A percentile compares a stretch with the other conserved stretches of the same genome.
Evolutionary conservation across 768 basidiomycete species (phyloP).

Genomic region (Leccinum boreale): DNA sequence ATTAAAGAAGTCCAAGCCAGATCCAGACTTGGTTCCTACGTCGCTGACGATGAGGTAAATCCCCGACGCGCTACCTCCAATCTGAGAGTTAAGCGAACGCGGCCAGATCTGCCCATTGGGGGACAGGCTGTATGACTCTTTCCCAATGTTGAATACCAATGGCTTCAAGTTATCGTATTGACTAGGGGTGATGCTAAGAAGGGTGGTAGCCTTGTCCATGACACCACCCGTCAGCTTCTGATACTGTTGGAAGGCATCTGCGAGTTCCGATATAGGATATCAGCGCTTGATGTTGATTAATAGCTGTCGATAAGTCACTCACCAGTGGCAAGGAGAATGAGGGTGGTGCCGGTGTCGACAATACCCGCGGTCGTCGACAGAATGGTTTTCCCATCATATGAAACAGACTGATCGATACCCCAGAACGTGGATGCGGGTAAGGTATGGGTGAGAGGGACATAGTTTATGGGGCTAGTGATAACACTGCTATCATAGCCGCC

Average conservation of each 20-base stretch:
- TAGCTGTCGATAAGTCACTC: background rate
- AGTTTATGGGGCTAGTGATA: constrained; percentile 10
- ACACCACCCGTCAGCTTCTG: constrained; percentile 23
- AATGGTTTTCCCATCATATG: background rate
- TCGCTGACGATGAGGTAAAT: constrained; percentile 32
- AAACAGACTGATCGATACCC: constrained; percentile 14
- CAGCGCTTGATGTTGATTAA: background rate
- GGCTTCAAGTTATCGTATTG: constrained; percentile 22
- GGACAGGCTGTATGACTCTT: constrained; percentile 4
- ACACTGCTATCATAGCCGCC: constrained; percentile 17
- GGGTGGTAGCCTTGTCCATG: constrained; percentile 20
- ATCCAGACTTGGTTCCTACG: constrained; percentile 7
- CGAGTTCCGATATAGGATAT: background rate
- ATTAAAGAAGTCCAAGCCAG: constrained; percentile 17
- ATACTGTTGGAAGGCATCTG: constrained; percentile 24
- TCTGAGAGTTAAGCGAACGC: constrained; percentile 26
- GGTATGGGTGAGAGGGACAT: constrained; percentile 22
- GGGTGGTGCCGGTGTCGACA: constrained; percentile 24
- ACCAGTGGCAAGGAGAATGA: constrained; percentile 29
- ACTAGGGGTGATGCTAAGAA: constrained; percentile 20
- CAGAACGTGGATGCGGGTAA: constrained; percentile 23
- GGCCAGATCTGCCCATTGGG: constrained; percentile 36
- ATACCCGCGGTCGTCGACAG: constrained; percentile 15
- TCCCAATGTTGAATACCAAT: constrained; percentile 26
- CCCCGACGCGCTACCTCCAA: constrained; percentile 22